phyloP scores from a whole-genome alignment of 345 rosid genomes.

The Cochlearia excelsa region DNA sequence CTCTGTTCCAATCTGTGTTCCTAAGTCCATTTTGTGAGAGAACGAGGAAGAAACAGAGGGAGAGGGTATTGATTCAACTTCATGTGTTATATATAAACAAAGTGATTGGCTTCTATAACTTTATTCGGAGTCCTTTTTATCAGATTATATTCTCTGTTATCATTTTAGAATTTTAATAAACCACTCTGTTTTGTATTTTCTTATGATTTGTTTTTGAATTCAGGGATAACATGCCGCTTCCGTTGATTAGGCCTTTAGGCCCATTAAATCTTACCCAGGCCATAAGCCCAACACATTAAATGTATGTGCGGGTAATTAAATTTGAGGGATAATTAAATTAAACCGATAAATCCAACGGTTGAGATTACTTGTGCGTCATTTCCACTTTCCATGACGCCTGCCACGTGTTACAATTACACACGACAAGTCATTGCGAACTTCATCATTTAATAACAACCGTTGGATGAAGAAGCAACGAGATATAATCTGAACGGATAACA shows the following conservation, averaged over 20 bases:
- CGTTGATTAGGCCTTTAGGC: no score
- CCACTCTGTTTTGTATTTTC: background rate
- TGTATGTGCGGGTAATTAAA: background rate
- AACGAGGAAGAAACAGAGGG: constrained; percentile 17
- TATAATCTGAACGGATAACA: constrained; percentile 29
- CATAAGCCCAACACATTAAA: background rate
- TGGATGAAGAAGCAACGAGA: constrained; percentile 12
- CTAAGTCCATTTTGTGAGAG: constrained; percentile 23
- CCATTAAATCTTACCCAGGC: no score
- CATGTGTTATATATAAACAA: constrained; percentile 19
- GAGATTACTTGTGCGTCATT: constrained; percentile 2
- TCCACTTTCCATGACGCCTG: constrained; percentile 3
- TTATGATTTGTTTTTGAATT: no score
- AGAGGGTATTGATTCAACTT: constrained; percentile 23
- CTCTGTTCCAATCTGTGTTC: constrained; percentile 34
- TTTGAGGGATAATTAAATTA: background rate
- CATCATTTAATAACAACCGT: constrained; percentile 1
- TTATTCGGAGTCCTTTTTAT: background rate
- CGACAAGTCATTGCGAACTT: no score
- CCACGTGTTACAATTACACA: constrained; percentile 19
- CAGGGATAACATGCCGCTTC: no score
- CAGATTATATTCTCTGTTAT: constrained; percentile 28
- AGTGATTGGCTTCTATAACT: constrained; percentile 18
- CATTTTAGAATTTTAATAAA: background rate
- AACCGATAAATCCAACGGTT: constrained; percentile 17